A percentile compares a stretch with the other conserved stretches of the same genome.
Evolutionary conservation across 306 rosid species (phyloP).

Genomic region (Carpinus fangiana): DNA sequence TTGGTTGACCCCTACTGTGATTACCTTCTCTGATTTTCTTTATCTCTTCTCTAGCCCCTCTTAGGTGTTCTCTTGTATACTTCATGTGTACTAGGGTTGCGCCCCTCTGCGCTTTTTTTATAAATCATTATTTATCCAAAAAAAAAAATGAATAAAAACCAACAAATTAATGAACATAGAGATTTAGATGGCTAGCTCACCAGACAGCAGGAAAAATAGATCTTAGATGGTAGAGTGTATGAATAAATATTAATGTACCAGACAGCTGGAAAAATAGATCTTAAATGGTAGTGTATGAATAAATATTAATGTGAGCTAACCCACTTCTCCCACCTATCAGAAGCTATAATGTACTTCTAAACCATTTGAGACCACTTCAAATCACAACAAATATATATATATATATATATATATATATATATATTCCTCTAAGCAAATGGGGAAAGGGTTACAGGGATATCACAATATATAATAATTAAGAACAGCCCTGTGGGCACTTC

Average conservation of each 20-base stretch:
- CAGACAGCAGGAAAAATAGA: background rate
- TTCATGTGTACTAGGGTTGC: too few relatives aligned
- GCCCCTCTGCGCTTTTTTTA: too few relatives aligned
- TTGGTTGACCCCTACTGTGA: too few relatives aligned
- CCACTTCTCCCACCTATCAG: background rate
- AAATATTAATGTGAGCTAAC: background rate
- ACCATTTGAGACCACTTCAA: background rate
- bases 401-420: too few relatives aligned
- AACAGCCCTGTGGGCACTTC: background rate
- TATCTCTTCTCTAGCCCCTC: too few relatives aligned
- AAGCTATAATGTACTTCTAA: background rate
- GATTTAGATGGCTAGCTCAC: too few relatives aligned
- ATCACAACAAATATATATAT: background rate
- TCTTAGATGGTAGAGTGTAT: background rate
- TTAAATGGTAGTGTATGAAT: background rate
- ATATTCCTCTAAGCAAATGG: too few relatives aligned
- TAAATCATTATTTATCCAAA: too few relatives aligned
- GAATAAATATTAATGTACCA: background rate
- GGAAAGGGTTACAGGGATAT: too few relatives aligned
- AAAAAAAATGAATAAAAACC: background rate
- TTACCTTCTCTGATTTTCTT: too few relatives aligned
- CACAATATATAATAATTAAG: too few relatives aligned
- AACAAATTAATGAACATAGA: background rate
- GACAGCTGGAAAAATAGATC: background rate
- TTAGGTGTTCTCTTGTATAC: too few relatives aligned